A percentile compares a stretch with the other conserved stretches of the same genome.
Conservation (phyloP, 441 rosid species). For the Euphorbia corollata region DNA sequence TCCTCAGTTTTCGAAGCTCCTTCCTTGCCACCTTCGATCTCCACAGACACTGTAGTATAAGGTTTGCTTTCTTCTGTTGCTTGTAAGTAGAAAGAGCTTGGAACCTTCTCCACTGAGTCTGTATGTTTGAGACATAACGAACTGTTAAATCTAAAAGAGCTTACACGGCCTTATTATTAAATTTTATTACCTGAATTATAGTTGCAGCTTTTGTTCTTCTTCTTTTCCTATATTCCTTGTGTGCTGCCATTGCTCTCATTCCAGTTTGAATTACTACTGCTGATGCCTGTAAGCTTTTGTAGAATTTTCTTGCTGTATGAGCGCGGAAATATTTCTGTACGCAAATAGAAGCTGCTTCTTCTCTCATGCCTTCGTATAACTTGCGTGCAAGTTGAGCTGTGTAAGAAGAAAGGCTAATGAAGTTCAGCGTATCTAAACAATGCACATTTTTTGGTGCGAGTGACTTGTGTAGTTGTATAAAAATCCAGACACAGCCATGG, state of each 20-base stretch:
- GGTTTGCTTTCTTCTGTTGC: slow-evolving; percentile 40
- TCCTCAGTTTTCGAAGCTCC: slow-evolving; percentile 56
- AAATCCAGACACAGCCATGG: slow-evolving; percentile 2
- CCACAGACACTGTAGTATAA: slow-evolving; percentile 56
- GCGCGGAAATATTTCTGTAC: slow-evolving; percentile 48
- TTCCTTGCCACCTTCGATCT: slow-evolving; percentile 52
- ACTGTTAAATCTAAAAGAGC: slow-evolving; percentile 1
- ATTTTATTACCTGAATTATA: slow-evolving; percentile 41
- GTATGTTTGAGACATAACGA: slow-evolving; percentile 14
- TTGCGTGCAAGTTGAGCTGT: slow-evolving; percentile 57
- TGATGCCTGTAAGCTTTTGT: slow-evolving; percentile 30
- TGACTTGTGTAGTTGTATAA: not conserved
- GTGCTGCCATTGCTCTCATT: slow-evolving; percentile 49
- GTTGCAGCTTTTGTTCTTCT: slow-evolving; percentile 57
- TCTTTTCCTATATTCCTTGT: slow-evolving; percentile 41
- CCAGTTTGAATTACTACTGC: slow-evolving; percentile 47
- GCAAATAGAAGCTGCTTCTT: slow-evolving; percentile 46
- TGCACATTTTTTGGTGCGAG: not conserved
- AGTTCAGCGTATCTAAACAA: not conserved
- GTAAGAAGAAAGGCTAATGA: slow-evolving; percentile 12
- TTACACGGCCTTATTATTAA: not conserved
- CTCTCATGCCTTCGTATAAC: slow-evolving; percentile 43
- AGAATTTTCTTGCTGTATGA: slow-evolving; percentile 35
- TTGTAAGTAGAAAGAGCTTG: slow-evolving; percentile 40
- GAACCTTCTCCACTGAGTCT: slow-evolving; percentile 53